Percentiles rank a stretch among this genome's conserved stretches.
Evolutionary conservation across 2,329 filamentous ascomycete species (phyloP).

Genomic region (Alternaria arbusti): DNA sequence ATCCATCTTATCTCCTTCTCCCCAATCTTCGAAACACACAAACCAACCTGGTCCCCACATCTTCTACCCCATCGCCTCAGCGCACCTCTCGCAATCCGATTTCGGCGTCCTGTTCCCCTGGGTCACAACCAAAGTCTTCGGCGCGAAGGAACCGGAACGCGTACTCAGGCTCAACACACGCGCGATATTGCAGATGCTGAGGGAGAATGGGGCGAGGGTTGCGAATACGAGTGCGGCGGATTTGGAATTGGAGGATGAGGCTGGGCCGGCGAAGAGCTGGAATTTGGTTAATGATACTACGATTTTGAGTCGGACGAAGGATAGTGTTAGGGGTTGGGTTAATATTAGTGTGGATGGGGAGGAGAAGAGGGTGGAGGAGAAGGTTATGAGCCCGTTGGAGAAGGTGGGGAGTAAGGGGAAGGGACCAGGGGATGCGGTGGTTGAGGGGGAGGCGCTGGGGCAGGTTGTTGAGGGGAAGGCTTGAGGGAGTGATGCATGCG

Average conservation of each 20-base stretch:
- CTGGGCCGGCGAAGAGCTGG: neutral
- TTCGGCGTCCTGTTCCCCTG: conserved; percentile 84
- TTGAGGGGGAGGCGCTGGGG: conserved; percentile 46
- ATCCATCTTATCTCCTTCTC: conserved; percentile 62
- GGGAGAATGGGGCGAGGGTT: conserved; percentile 52
- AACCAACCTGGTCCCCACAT: conserved; percentile 64
- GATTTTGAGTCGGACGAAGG: conserved; percentile 38
- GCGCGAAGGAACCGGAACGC: conserved; percentile 73
- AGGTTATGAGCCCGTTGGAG: conserved; percentile 13
- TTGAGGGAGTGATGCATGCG: neutral
- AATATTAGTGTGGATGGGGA: conserved; percentile 24
- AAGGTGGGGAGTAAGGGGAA: conserved; percentile 8
- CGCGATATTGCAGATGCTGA: conserved; percentile 75
- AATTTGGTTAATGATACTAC: conserved; percentile 33
- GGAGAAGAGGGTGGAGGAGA: neutral
- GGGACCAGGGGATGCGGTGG: conserved; percentile 34
- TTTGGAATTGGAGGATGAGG: conserved; percentile 46
- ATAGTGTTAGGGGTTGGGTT: conserved; percentile 46
- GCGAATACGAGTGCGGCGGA: conserved; percentile 50
- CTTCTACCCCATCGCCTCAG: conserved; percentile 76
- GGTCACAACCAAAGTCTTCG: conserved; percentile 58
- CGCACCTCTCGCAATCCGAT: conserved; percentile 82
- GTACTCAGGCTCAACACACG: conserved; percentile 84
- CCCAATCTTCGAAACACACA: conserved; percentile 28
- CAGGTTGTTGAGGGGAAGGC: conserved; percentile 34